phyloP scores from a whole-genome alignment of 1,284 basidiomycete species.

The Ustilago hordei region DNA sequence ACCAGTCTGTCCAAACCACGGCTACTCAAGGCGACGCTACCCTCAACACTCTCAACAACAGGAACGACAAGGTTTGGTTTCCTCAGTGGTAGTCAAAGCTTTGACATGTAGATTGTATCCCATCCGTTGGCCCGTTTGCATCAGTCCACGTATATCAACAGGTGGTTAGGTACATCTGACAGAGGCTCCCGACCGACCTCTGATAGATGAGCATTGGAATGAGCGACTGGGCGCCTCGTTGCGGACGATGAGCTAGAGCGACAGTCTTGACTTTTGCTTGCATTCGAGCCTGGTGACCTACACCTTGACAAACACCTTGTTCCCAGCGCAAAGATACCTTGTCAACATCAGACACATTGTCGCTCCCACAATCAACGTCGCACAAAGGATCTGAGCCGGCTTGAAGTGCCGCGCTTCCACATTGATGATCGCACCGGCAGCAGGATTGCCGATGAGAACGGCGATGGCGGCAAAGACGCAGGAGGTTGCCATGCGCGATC shows the following conservation, averaged over 20 bases:
- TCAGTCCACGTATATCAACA: neutral
- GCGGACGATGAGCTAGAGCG: neutral
- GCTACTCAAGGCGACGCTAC: slow-evolving; percentile 16
- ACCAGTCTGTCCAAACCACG: slow-evolving; percentile 30
- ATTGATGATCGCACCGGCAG: slow-evolving; percentile 38
- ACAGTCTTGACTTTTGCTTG: neutral
- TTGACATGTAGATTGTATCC: too few relatives aligned
- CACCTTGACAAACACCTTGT: neutral
- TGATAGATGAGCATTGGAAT: too few relatives aligned
- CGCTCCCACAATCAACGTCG: neutral
- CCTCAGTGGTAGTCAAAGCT: slow-evolving; percentile 11
- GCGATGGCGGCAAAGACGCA: slow-evolving; percentile 28
- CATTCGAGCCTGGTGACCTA: neutral
- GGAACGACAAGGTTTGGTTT: slow-evolving; percentile 25
- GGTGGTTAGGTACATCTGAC: too few relatives aligned
- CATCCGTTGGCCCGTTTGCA: neutral
- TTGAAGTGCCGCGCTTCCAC: slow-evolving; percentile 7
- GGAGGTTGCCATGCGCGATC: slow-evolving; percentile 21
- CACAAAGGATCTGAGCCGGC: slow-evolving; percentile 30
- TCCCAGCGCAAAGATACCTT: neutral
- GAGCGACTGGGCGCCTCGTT: neutral
- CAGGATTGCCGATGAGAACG: slow-evolving; percentile 44
- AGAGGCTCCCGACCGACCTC: too few relatives aligned
- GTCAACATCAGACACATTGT: neutral
- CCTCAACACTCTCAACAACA: slow-evolving; percentile 39